phyloP scores from a whole-genome alignment of 2,329 filamentous ascomycete genomes.

The Paecilomyces dactylethromorphus region DNA sequence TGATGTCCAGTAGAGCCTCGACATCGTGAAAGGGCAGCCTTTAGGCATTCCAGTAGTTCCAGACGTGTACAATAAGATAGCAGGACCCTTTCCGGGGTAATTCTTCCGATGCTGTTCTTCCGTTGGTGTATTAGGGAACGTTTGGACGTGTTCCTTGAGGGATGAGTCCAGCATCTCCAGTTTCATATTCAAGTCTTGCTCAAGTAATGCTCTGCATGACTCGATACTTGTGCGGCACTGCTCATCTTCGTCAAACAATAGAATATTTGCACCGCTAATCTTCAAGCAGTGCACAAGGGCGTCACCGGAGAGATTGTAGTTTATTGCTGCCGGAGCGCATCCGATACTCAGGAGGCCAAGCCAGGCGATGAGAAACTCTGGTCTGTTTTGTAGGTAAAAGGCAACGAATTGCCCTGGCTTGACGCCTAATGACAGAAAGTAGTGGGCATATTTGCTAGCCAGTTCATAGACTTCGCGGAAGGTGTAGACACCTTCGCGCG shows the following conservation, averaged over 20 bases:
- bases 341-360: constrained; percentile 60
- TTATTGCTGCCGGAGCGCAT: constrained; percentile 64
- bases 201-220: constrained; percentile 41
- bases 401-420: constrained; percentile 55
- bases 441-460: constrained; percentile 56
- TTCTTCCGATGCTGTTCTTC: constrained; percentile 49
- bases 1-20: constrained; percentile 37
- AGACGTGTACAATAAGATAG: constrained; percentile 66
- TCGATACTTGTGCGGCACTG: constrained; percentile 53
- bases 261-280: constrained; percentile 49
- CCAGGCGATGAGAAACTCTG: constrained; percentile 62
- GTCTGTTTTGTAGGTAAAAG: constrained; percentile 61
- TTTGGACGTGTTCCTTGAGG: constrained; percentile 42
- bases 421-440: constrained; percentile 54
- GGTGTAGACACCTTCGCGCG: constrained; percentile 54
- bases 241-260: constrained; percentile 54
- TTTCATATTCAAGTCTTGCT: constrained; percentile 52
- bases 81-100: constrained; percentile 49
- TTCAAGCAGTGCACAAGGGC: constrained; percentile 60
- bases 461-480: constrained; percentile 51
- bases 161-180: constrained; percentile 48
- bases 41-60: constrained; percentile 73
- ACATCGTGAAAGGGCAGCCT: constrained; percentile 56
- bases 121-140: constrained; percentile 45
- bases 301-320: constrained; percentile 60